Conservation (phyloP, 1,139 yeast genomes). For the Arxiozyma slooffiae region DNA sequence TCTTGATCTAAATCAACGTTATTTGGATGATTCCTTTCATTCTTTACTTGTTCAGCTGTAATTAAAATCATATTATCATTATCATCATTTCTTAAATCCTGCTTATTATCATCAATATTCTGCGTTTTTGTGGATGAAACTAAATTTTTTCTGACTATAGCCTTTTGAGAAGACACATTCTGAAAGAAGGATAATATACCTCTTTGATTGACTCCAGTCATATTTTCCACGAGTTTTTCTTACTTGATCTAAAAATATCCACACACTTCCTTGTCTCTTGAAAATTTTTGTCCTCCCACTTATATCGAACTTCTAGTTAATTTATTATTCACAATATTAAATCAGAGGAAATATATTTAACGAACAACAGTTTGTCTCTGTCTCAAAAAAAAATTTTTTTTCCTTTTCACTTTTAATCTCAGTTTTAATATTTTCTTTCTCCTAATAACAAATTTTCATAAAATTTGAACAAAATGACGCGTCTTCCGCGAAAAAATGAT, state of each 20-base stretch:
- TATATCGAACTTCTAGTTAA: too few relatives aligned
- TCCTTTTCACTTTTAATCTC: neutral
- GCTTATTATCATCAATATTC: too few relatives aligned
- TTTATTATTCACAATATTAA: too few relatives aligned
- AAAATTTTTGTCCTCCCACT: too few relatives aligned
- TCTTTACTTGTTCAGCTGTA: neutral
- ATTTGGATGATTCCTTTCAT: neutral
- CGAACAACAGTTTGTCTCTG: neutral
- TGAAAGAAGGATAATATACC: constrained; percentile 21
- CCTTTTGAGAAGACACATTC: constrained; percentile 3
- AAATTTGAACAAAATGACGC: too few relatives aligned
- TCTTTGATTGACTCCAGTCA: neutral
- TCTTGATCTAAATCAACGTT: neutral
- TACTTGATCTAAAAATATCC: neutral
- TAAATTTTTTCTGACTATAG: neutral
- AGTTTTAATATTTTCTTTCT: neutral
- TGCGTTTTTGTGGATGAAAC: neutral
- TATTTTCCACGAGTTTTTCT: neutral
- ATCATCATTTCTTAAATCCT: neutral
- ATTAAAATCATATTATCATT: too few relatives aligned
- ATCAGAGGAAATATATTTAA: too few relatives aligned
- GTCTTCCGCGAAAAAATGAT: too few relatives aligned
- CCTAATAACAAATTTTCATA: neutral
- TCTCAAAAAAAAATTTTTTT: too few relatives aligned
- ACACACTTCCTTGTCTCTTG: neutral